Percentiles rank a stretch among this genome's conserved stretches.
These are phyloP conservation scores for Vigna unguiculata DNA, from an alignment of 306 rosid genomes.

Conservation along the genomic window DNA sequence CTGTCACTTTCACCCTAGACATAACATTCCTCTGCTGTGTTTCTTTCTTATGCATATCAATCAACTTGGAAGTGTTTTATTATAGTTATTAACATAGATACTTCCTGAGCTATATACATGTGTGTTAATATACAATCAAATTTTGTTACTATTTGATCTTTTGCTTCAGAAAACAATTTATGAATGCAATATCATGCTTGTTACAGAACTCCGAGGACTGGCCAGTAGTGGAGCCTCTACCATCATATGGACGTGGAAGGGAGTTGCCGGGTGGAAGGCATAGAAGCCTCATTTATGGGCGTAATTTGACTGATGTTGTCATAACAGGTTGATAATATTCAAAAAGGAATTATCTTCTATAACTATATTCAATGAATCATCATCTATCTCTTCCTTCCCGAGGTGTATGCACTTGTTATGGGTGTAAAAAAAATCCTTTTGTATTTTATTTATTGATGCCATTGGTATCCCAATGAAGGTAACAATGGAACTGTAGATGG, in stretches of 20 bases:
- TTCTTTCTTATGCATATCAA: slow-evolving; percentile 10
- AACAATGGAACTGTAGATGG: slow-evolving; percentile 75
- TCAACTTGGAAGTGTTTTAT: not conserved
- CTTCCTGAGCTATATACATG: slow-evolving; percentile 4
- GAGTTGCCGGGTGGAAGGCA: slow-evolving; percentile 85
- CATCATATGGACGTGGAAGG: slow-evolving; percentile 93
- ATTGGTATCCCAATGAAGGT: slow-evolving; percentile 59
- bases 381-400: not conserved
- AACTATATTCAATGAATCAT: slow-evolving; percentile 15
- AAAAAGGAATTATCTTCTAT: slow-evolving; percentile 12
- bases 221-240: slow-evolving; percentile 80
- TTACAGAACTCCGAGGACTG: slow-evolving; percentile 68
- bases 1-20: slow-evolving; percentile 17
- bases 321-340: slow-evolving; percentile 65
- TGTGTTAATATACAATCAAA: not conserved
- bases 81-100: not conserved
- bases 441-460: slow-evolving; percentile 40
- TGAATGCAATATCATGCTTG: slow-evolving; percentile 40
- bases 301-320: slow-evolving; percentile 74
- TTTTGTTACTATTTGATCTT: not conserved
- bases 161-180: slow-evolving; percentile 10
- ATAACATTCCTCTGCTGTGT: slow-evolving; percentile 7
- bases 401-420: not conserved
- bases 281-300: slow-evolving; percentile 75
- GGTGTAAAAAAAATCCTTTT: not conserved